phyloP scores from a whole-genome alignment of 177 flowering plant genomes.

The Vitis hybrid region DNA sequence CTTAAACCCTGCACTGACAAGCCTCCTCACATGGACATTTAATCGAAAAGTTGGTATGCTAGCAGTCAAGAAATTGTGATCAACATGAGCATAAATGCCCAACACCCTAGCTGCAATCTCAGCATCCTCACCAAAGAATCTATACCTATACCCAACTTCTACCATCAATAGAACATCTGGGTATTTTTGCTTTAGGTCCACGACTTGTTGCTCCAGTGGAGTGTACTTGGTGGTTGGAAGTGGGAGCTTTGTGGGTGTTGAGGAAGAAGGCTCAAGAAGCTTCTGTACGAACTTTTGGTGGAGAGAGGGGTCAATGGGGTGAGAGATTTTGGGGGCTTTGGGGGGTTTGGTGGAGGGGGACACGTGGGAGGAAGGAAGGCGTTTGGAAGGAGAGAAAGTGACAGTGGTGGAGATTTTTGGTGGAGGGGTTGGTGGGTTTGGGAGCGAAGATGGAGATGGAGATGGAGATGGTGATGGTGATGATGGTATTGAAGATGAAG shows the following conservation, averaged over 20 bases:
- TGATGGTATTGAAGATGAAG: conserved; percentile 11
- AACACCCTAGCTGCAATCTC: conserved; percentile 74
- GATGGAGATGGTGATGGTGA: conserved; percentile 19
- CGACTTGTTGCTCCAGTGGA: conserved; percentile 83
- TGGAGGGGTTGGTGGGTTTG: conserved; percentile 37
- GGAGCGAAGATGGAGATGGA: conserved; percentile 13
- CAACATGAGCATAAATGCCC: conserved; percentile 75
- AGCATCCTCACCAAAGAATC: conserved; percentile 87
- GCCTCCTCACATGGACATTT: conserved; percentile 79
- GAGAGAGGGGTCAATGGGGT: conserved; percentile 47
- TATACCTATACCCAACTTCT: conserved; percentile 81
- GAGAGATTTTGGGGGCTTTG: conserved; percentile 45
- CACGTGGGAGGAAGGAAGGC: conserved; percentile 40
- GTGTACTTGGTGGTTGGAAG: conserved; percentile 51
- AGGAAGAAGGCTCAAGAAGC: conserved; percentile 56
- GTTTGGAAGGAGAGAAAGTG: conserved; percentile 71
- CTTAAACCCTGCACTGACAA: conserved; percentile 82
- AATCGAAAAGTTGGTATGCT: conserved; percentile 86
- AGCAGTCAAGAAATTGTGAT: conserved; percentile 83
- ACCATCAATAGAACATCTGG: conserved; percentile 90
- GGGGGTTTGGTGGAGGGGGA: conserved; percentile 32
- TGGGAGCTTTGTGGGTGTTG: background rate
- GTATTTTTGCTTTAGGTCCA: conserved; percentile 61
- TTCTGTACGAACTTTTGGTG: conserved; percentile 68
- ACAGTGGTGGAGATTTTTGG: conserved; percentile 70